Base-by-base conservation (phyloP, 2,329 filamentous ascomycete species). In the Verticillium nubilum region DNA sequence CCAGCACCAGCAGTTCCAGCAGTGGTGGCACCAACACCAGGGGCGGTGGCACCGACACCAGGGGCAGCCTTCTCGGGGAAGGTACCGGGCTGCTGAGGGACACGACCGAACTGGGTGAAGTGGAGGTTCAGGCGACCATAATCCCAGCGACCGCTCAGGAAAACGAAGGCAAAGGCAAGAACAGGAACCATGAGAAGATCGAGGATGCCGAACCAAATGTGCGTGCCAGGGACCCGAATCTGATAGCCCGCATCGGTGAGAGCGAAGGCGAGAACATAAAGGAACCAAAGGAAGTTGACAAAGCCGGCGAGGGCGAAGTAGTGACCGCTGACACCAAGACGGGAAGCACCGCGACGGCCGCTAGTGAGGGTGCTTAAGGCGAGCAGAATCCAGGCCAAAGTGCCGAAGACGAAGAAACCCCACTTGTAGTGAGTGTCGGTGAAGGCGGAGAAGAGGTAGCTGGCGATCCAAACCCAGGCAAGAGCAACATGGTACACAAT, bases 331-430 rank as follows among this genome's bases (percentile, higher is more conserved):
- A 79, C 69, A 15, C 75, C 77, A 55, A 82, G 66, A 52, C 76
- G 76, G 42, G 64, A 65, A 13, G 80, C 78, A 1, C 72, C 68
- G 37, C 69, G 67, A 7, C 68, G 68, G 60, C 77, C 75, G 55
- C 73, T 68, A 56, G 69, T 63, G 29, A 82, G 63, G 2, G 77
- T 81, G 62, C 73, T 76, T 68, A 72, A 69, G 28, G 76, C 75
- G n/a, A 84, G 73, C 56, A 80, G 70, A 6, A 78, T 37, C 60
- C 73, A 81, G 42, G 80, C 77, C 17, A 78, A 61, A 15, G 78
- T 79, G 63, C 81, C 82, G 59, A 83, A 82, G 62, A 72, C 76
- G 66, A 73, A 85, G 74, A 83, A 85, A 5, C 82, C 83, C 82
- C 82, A 85, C 70, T 83, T 84, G 71, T 85, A 84, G 64, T 71